Evolutionary conservation across 2,329 filamentous ascomycete species (phyloP), one percentile per base, ranked within the genome.

Genomic region (Seiridium unicorne): DNA sequence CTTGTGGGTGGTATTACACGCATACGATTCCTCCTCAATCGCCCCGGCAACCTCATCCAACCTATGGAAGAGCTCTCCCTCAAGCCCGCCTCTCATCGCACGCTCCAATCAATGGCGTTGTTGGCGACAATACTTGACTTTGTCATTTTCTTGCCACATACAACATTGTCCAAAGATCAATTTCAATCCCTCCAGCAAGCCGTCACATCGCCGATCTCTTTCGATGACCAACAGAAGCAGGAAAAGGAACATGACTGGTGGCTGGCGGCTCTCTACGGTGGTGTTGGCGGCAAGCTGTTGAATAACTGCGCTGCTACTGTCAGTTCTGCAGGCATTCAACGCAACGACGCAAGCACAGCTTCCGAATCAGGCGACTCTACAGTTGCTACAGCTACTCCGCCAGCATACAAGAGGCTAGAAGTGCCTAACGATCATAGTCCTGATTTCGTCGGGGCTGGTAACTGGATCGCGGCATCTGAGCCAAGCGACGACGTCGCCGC

Each of bases 291-390:
- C 36, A 51, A 13, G 32, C 34, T 57, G 38, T 13, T 44, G 7
- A 46, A 34, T 26, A 32, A 4, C 6, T 18, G 48, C 32, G n/a
- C 32, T 57, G 18, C 32, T n/a, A 40, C 34, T 48, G 44, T 26
- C 34, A 47, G 10, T 48, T 10, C 55, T 9, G 5, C 36, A 51
- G 44, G 18, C 5, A 49, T 42, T 10, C 26, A 56, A 3, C 7
- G 31, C 44, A 42, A 51, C n/a, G 58, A 49, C 18, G 42, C n/a
- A 34, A 56, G 51, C 53, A 56, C 58, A 13, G 53, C 46, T 13
- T 60, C 58, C 35, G 58, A 60, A 11, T 60, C 58, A n/a, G 58
- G 53, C 26, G 58, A 60, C n/a, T 60, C 58, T 6, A 60, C 58
- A 18, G 48, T 60, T 47, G 58, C 58, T 11, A 57, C 58, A n/a